These are phyloP conservation scores for Bondarzewia mesenterica DNA, from an alignment of 1,284 basidiomycete species.

Conservation along the genomic window DNA sequence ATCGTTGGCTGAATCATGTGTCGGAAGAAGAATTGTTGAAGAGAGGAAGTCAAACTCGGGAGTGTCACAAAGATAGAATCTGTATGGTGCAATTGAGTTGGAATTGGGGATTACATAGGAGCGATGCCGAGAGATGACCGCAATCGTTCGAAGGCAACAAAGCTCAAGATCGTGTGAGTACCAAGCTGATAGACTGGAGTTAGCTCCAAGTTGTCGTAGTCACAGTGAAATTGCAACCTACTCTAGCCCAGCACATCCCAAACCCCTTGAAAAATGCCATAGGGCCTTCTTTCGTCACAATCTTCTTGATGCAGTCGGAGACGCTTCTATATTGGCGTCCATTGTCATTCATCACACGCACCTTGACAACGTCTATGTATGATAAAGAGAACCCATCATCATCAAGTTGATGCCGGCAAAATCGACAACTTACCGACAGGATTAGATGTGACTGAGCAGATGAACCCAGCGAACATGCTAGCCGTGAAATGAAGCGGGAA, in stretches of 20 bases:
- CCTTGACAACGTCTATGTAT: slow-evolving; percentile 28
- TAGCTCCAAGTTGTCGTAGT: neutral
- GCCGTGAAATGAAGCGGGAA: slow-evolving; percentile 26
- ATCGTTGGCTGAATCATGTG: slow-evolving; percentile 13
- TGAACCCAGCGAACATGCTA: slow-evolving; percentile 31
- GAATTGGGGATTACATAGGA: slow-evolving; percentile 20
- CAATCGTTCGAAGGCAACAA: slow-evolving; percentile 28
- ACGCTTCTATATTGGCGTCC: slow-evolving; percentile 22
- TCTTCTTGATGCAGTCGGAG: slow-evolving; percentile 23
- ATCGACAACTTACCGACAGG: slow-evolving; percentile 25
- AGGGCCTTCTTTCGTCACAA: slow-evolving; percentile 25
- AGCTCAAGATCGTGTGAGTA: slow-evolving; percentile 28
- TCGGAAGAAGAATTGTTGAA: too few species aligned
- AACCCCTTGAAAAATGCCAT: slow-evolving; percentile 32
- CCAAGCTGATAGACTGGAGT: slow-evolving; percentile 20
- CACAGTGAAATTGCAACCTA: slow-evolving; percentile 13
- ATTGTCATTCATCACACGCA: slow-evolving; percentile 34
- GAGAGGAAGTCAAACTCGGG: too few species aligned
- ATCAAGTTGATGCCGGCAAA: neutral
- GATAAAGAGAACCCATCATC: neutral
- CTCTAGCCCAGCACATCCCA: slow-evolving; percentile 32
- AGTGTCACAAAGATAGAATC: too few species aligned
- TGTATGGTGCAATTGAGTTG: too few species aligned
- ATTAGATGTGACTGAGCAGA: slow-evolving; percentile 32
- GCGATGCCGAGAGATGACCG: slow-evolving; percentile 25